phyloP scores from a whole-genome alignment of 306 rosid species.

The Geum urbanum region DNA sequence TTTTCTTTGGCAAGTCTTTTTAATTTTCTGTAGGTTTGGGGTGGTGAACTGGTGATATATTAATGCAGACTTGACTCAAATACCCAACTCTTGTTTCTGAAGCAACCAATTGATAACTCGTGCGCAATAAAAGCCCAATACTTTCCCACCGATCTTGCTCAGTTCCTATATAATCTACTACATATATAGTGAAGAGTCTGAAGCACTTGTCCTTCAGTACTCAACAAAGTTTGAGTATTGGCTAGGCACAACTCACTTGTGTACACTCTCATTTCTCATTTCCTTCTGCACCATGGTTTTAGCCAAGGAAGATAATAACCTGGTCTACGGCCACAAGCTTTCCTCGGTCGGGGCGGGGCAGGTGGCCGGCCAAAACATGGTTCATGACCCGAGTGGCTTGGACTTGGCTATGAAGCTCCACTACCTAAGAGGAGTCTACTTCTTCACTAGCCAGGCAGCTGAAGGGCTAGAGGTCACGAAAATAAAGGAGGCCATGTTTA shows the following conservation, averaged over 20 bases:
- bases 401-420: conserved; percentile 91
- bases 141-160: not conserved
- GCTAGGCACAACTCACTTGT: not conserved
- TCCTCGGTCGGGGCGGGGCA: conserved; percentile 67
- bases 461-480: conserved; percentile 25
- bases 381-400: conserved; percentile 34
- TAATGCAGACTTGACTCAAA: not conserved
- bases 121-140: not conserved
- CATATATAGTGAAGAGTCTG: no score
- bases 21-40: not conserved
- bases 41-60: not conserved
- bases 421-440: conserved; percentile 57
- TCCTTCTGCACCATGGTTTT: conserved; percentile 32
- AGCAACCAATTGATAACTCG: not conserved
- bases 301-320: conserved; percentile 22
- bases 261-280: not conserved
- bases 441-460: conserved; percentile 36
- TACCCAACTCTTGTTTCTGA: not conserved
- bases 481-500: conserved; percentile 47
- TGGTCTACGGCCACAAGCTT: conserved; percentile 40
- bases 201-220: no score
- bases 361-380: conserved; percentile 27
- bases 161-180: not conserved
- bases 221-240: no score
- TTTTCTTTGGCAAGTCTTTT: no score